Base-by-base conservation (phyloP, 2,329 filamentous ascomycete species). In the Onygenales sp. region DNA sequence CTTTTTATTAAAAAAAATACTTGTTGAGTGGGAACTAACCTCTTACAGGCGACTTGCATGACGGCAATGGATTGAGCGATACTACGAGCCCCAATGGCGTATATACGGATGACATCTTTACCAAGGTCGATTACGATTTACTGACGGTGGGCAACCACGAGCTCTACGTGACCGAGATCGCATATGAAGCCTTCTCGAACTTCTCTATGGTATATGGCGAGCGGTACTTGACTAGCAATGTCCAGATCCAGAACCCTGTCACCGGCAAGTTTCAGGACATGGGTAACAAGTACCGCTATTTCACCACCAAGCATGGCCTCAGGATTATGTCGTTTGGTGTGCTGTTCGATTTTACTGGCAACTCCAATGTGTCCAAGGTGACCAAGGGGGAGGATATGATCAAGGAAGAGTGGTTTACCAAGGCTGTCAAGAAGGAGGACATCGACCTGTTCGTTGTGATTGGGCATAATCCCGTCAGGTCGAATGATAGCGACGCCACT, bases 391-490 rank as follows among this genome's bases (percentile, higher is more conserved):
- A 72, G 3, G 67, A 73, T 27, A 69, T 78, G 61, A 72, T 78
- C 31, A 70, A 78, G 51, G 71, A 85, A 64, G 59, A 68, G 2
- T 86, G 82, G 82, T 86, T 86, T 66, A 63, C 71, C 7, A 72
- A 82, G 44, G 79, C 80, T 11, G 69, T 86, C 52, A 75, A 78
- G 53, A 69, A 69, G 3, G 66, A 82, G 43, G 77, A 81, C 2
- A 76, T 86, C 43, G 84, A 87, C 62, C 61, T 85, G 9, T 86
- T 85, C 59, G 59, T 86, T 17, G 66, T 87, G 9, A 72, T 83
- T 41, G 83, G 83, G 1, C 83, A 87, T 65, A 85, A 84, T 59
- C 80, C 81, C 13, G 75, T 78, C 6, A 72, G 78, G 2, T 69
- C 71, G 10, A 68, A 64, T 5, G 72, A 67, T 17, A 61, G 52